Evolutionary conservation across 139 green algal species (phyloP).

Genomic region (Ettlia oleoabundans): DNA sequence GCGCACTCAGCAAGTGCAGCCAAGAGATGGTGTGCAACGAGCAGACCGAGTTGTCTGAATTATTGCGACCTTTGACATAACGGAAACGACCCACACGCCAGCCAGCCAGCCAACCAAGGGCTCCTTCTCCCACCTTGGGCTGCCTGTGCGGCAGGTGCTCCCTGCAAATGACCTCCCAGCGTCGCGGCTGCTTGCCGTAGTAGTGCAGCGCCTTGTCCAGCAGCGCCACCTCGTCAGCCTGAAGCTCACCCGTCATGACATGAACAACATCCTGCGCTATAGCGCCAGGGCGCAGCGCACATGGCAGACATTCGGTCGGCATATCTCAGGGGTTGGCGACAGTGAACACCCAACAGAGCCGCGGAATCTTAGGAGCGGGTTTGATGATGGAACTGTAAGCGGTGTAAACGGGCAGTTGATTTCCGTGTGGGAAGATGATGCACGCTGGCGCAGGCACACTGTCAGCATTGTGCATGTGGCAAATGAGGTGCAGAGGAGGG

Average conservation of each 20-base stretch:
- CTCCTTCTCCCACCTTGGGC: neutral
- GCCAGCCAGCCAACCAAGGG: neutral
- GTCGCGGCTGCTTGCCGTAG: conserved; percentile 31
- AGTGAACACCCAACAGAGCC: no score
- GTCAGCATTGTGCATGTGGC: no score
- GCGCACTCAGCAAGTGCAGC: neutral
- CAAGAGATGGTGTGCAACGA: neutral
- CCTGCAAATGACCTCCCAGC: conserved; percentile 45
- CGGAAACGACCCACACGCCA: neutral
- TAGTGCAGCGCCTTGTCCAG: conserved; percentile 29
- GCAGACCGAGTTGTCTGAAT: neutral
- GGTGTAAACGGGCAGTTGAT: no score
- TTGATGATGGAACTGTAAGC: no score
- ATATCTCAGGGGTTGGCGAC: no score
- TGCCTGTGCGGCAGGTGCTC: conserved; percentile 44
- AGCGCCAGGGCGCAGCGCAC: neutral
- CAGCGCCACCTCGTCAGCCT: conserved; percentile 30
- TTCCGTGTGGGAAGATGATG: no score
- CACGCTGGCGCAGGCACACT: no score
- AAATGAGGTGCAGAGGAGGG: no score
- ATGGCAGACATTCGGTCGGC: neutral
- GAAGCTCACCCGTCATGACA: conserved; percentile 25
- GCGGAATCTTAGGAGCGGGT: no score
- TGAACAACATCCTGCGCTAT: conserved; percentile 19
- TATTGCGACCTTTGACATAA: neutral